Evolutionary conservation across 164 flowering plant species (phyloP), one percentile per base, ranked within the genome.

Genomic region (Platanus orientalis): DNA sequence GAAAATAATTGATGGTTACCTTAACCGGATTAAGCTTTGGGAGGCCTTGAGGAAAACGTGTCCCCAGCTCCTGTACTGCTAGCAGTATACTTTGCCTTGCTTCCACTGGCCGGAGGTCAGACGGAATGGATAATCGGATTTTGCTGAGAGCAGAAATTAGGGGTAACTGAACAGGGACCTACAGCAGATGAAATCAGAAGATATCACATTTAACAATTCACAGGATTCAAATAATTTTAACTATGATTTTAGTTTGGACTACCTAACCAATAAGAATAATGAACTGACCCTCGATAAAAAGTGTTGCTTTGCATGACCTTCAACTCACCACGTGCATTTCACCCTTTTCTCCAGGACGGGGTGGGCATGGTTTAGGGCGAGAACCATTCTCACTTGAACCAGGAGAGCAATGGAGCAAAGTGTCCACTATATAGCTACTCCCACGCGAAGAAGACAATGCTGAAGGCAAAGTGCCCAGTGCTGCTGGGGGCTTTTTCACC

Each of bases 271-370:
- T 39, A 58, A 57, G 23, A 69, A 64, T 13, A 64, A 70, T 54
- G 54, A 69, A 70, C 72, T 70, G 65, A 73, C 72, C 71, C 67
- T 60, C 42, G 67, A 57, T 60, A 62, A 76, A 48, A 71, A 69
- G 20, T 73, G 67, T 56, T 70, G 69, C 68, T 68, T 69, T 62
- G 54, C 62, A 67, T 27, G 53, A 72, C 49, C 63, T 50, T 70
- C 67, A 82, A 82, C 95, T 86, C 74, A 94, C 99, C 92, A 94
- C 99, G 62, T 94, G 99, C 98, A 94, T 94, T 84, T 91, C 97
- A 62, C 99, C 96, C 77, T 82, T 88, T 74, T 94, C 96, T 58
- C 97, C 96, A 42, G 96, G 86, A 57, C 78, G 82, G 61, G 99
- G 96, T 34, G 93, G 97, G 64, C 86, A 88, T 36, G 97, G 99